Evolutionary conservation across 768 basidiomycete genomes (phyloP), one percentile per base, ranked within the genome.

Genomic region (Podaxis sp.): DNA sequence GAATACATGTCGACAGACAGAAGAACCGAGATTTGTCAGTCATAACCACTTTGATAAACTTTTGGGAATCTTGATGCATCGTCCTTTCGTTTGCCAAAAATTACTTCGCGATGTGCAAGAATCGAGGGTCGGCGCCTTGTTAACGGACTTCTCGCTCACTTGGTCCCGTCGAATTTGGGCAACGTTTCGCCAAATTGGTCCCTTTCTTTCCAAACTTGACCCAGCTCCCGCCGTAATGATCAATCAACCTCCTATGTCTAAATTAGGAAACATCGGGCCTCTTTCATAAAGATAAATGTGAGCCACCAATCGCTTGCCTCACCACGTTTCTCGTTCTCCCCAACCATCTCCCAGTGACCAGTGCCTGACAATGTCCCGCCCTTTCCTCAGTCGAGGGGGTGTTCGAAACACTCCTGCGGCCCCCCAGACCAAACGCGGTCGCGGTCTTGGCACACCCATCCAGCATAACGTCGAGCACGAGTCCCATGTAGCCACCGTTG

Each of bases 401-500:
- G 37, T 36, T 32, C 57, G 57, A 23, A 51, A 50, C 36, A 18
- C 36, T 18, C 21, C 52, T 28, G 10, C 7, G 9, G 10, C 36
- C 37, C 38, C 57, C 7, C 57, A 50, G 16, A 21, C 48, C 36
- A 50, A 23, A 13, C 57, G 50, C 40, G 50, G 57, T 21, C 57
- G 38, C 5, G 48, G 23, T 18, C 37, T 25, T 28, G 57, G 38
- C 5, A 50, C 48, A n/a, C 23, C 57, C 23, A 9, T 59, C 21
- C 37, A 50, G 28, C 57, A 59, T 11, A 42, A 9, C 37, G 57
- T 37, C 10, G 50, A 37, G 7, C 27, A 51, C 57, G 9, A 71
- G 71, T 70, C 62, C 0, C 71, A 72, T 61, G 70, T 78, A 10
- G 65, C 72, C n/a, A 75, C 86, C 7, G 74, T 88, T 46, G 89